Base-by-base conservation (phyloP, 176 grass and related monocot species). In the Musa schizocarpa region DNA sequence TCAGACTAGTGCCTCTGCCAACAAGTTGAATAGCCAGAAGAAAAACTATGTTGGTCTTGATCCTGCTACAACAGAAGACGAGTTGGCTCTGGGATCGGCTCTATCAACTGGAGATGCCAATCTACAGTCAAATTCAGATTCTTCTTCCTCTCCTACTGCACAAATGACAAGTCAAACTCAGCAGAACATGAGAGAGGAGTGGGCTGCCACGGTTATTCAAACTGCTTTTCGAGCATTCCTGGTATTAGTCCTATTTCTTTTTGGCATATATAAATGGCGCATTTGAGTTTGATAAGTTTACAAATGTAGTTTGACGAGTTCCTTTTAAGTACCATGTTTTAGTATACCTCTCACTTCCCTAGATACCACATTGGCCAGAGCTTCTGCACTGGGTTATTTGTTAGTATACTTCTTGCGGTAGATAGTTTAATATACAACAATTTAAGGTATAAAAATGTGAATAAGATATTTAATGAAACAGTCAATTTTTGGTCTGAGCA, bases 141-240 rank as follows among this genome's bases (percentile, higher is more conserved):
- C 21, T 74, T 23, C 11, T 55, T 74, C 53, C 3, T 74, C 72
- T 16, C 13, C 71, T 53, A 7, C 20, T 13, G 55, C 72, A 19
- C 53, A 74, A 71, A 16, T 52, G 50, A 51, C 68, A 52, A 11
- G 48, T 22, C 68, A 71, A 57, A 55, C 53, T 17, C 13, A 74
- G 20, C 21, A 54, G 22, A 56, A 6, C 12, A 26, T 23, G 11
- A 74, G 5, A 56, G 53, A 74, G 52, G 72, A 74, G 14, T 74
- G 72, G 52, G 72, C 72, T 17, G 72, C 72, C 53, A 57, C 23
- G 56, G 53, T 74, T 56, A 74, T 74, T 57, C 72, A 74, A 74
- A 74, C 52, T 74, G 52, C 72, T 55, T 74, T 55, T 27, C 72
- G 72, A 56, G 72, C 85, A 54, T 88, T 92, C 52, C 83, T 96